Evolutionary conservation across 2,329 filamentous ascomycete species (phyloP).

Genomic region (Thermomyces lanuginosus): DNA sequence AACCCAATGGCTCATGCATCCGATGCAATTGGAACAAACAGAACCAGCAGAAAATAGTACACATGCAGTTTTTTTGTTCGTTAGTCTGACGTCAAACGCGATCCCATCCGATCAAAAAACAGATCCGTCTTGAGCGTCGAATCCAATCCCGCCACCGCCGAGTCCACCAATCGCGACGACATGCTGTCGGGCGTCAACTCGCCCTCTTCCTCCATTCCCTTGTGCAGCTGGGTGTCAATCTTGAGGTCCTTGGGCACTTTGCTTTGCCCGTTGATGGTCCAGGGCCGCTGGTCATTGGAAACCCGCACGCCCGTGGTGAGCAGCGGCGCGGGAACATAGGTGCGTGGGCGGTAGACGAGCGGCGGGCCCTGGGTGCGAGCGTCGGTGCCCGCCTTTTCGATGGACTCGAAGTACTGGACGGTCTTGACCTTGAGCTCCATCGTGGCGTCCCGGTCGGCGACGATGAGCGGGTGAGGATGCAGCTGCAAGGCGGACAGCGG

Average conservation of each 20-base stretch:
- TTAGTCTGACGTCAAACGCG: constrained; percentile 15
- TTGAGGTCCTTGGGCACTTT: constrained; percentile 25
- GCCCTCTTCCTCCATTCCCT: constrained; percentile 22
- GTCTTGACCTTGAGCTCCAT: constrained; percentile 59
- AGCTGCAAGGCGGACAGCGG: constrained; percentile 66
- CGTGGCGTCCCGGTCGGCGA: constrained; percentile 67
- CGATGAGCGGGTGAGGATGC: constrained; percentile 66
- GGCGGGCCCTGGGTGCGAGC: constrained; percentile 28
- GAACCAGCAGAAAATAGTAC: neutral
- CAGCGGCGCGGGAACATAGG: constrained; percentile 19
- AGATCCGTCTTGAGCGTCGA: constrained; percentile 25
- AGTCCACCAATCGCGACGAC: constrained; percentile 32
- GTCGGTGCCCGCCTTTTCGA: constrained; percentile 45
- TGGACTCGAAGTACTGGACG: constrained; percentile 57
- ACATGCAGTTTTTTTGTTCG: neutral
- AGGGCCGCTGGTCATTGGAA: no score
- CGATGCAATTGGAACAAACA: constrained; percentile 1
- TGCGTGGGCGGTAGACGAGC: constrained; percentile 24
- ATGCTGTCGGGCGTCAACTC: constrained; percentile 34
- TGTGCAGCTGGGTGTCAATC: constrained; percentile 28
- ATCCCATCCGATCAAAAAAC: constrained; percentile 28
- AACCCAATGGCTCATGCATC: constrained; percentile 2
- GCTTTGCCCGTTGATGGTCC: constrained; percentile 13
- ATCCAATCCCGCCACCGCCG: constrained; percentile 27
- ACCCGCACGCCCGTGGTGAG: constrained; percentile 10